Evolutionary conservation across 495 filamentous ascomycete species (phyloP).

Genomic region (Podospora bellae-mahoneyi): DNA sequence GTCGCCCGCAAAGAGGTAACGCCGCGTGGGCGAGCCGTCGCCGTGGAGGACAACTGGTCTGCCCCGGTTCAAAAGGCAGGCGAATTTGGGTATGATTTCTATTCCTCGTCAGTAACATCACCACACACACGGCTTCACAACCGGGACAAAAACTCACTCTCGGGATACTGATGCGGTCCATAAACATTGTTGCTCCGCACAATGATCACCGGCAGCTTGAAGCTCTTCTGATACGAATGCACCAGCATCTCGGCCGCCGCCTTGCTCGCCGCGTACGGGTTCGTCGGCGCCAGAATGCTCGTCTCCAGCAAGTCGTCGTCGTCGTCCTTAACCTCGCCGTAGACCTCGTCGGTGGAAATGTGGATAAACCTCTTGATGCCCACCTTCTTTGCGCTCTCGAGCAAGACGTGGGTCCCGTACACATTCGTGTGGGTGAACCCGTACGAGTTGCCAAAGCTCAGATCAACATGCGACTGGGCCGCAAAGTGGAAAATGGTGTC

Average conservation of each 20-base stretch:
- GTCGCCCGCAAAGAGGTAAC: slow-evolving; percentile 69
- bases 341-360: slow-evolving; percentile 74
- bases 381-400: slow-evolving; percentile 63
- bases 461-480: slow-evolving; percentile 69
- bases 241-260: slow-evolving; percentile 79
- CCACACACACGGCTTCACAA: too few species aligned
- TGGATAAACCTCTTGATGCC: slow-evolving; percentile 66
- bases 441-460: slow-evolving; percentile 69
- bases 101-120: neutral
- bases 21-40: slow-evolving; percentile 61
- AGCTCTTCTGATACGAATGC: slow-evolving; percentile 69
- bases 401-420: slow-evolving; percentile 66
- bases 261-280: slow-evolving; percentile 75
- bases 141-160: slow-evolving; percentile 52
- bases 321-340: slow-evolving; percentile 65
- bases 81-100: slow-evolving; percentile 79
- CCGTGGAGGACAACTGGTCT: slow-evolving; percentile 65
- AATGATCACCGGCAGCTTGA: slow-evolving; percentile 67
- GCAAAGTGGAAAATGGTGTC: slow-evolving; percentile 77
- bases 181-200: slow-evolving; percentile 77
- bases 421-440: slow-evolving; percentile 69
- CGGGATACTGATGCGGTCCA: slow-evolving; percentile 73
- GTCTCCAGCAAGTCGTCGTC: slow-evolving; percentile 60
- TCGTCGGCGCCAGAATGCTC: slow-evolving; percentile 64
- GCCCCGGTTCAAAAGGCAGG: slow-evolving; percentile 55